Conservation (phyloP, 805 yeast species). For the Cyberlindnera veronae region DNA sequence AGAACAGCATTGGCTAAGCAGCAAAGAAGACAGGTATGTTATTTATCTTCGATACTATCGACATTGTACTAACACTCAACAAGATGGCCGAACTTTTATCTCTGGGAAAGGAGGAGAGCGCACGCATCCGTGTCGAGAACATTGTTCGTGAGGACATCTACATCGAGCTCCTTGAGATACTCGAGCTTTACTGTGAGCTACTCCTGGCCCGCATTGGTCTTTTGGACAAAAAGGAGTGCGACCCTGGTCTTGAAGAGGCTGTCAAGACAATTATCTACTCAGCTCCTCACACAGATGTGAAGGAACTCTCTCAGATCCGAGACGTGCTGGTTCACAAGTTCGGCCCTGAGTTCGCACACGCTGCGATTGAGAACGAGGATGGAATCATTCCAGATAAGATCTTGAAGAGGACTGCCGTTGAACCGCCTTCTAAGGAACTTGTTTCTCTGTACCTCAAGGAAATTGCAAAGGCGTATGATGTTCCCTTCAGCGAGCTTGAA, state of each 20-base stretch:
- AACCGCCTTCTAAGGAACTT: constrained; percentile 62
- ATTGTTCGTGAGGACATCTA: constrained; percentile 79
- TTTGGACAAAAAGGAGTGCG: constrained; percentile 36
- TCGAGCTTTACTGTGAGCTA: constrained; percentile 81
- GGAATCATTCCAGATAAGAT: constrained; percentile 66
- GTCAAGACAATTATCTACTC: constrained; percentile 65
- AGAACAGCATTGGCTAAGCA: constrained; percentile 72
- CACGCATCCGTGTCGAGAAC: constrained; percentile 78
- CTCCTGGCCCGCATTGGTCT: constrained; percentile 70
- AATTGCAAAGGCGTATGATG: constrained; percentile 76
- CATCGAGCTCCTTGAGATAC: constrained; percentile 70
- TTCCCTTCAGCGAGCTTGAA: constrained; percentile 60
- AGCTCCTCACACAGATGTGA: constrained; percentile 70
- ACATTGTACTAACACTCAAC: neutral
- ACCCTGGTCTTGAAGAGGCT: constrained; percentile 51
- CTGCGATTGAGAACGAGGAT: constrained; percentile 49
- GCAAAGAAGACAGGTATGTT: constrained; percentile 49
- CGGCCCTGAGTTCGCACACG: constrained; percentile 57
- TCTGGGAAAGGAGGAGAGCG: constrained; percentile 75
- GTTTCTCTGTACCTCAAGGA: constrained; percentile 72
- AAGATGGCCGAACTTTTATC: constrained; percentile 63
- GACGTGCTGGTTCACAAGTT: constrained; percentile 61
- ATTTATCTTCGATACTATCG: constrained; percentile 1
- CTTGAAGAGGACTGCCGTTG: constrained; percentile 54
- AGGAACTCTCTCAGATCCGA: constrained; percentile 58